These are phyloP conservation scores for Coemansia sp. DNA, from an alignment of 192 early-diverging fungal species.

Conservation along the genomic window DNA sequence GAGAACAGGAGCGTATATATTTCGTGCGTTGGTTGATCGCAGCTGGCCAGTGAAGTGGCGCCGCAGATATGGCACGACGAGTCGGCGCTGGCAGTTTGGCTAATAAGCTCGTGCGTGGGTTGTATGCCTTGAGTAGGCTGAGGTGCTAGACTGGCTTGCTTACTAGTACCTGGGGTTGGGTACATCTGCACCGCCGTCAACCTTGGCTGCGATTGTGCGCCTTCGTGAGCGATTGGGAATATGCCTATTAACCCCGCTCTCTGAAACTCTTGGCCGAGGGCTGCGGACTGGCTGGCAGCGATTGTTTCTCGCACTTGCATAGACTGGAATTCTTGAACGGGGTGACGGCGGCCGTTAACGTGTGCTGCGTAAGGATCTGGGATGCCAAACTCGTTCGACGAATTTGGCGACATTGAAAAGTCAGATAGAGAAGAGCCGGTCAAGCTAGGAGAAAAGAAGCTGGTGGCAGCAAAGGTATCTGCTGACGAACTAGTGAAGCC, in stretches of 20 bases:
- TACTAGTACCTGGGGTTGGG: neutral
- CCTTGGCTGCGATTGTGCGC: neutral
- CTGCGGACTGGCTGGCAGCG: neutral
- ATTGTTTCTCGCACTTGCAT: conserved; percentile 19
- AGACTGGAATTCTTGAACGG: conserved; percentile 12
- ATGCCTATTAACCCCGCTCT: conserved; percentile 8
- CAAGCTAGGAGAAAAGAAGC: neutral
- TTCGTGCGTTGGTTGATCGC: neutral
- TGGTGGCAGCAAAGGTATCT: neutral
- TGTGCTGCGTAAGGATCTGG: neutral
- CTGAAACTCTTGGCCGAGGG: neutral
- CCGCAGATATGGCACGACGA: neutral
- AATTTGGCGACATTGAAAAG: neutral
- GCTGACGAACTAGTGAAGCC: neutral
- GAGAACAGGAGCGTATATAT: neutral
- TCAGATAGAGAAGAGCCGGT: neutral
- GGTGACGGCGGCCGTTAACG: conserved; percentile 17
- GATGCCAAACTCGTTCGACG: neutral
- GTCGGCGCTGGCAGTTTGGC: neutral
- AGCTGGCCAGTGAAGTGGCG: neutral
- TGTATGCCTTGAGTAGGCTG: neutral
- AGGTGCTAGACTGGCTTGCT: neutral
- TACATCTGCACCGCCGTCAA: neutral
- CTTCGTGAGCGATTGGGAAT: neutral
- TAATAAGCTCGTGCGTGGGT: neutral